Evolutionary conservation across 1,139 yeast genomes (phyloP).

Genomic region (Debaryomyces sp.): DNA sequence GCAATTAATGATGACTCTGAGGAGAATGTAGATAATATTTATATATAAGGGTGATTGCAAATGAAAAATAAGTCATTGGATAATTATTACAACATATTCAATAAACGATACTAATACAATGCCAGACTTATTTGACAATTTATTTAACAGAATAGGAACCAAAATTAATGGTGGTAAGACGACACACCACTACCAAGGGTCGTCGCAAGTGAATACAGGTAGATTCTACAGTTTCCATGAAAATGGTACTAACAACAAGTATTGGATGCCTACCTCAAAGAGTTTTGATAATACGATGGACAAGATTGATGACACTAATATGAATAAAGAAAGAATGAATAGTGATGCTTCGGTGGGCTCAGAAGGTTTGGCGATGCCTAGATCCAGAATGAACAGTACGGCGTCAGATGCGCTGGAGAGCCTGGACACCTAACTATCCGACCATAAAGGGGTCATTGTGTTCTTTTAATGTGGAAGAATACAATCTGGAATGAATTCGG

Average conservation of each 20-base stretch:
- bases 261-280: conserved; percentile 38
- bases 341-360: conserved; percentile 23
- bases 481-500: conserved; percentile 10
- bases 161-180: conserved; percentile 40
- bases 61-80: background rate
- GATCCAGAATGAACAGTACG: conserved; percentile 22
- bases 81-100: background rate
- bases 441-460: conserved; percentile 5
- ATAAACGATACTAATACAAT: conserved; percentile 18
- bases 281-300: conserved; percentile 1
- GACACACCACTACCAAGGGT: conserved; percentile 31
- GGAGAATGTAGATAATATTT: background rate
- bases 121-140: conserved; percentile 50
- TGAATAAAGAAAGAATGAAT: conserved; percentile 21
- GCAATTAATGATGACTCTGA: conserved; percentile 1
- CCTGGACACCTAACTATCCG: conserved; percentile 6
- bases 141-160: conserved; percentile 35
- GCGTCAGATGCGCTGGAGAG: conserved; percentile 10
- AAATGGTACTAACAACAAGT: conserved; percentile 40
- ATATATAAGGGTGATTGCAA: background rate
- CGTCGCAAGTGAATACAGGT: conserved; percentile 43
- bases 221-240: conserved; percentile 39
- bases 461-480: conserved; percentile 7
- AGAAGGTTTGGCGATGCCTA: conserved; percentile 11
- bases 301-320: conserved; percentile 3